phyloP scores from a whole-genome alignment of 2,329 filamentous ascomycete species.

The Epichloe typhina region DNA sequence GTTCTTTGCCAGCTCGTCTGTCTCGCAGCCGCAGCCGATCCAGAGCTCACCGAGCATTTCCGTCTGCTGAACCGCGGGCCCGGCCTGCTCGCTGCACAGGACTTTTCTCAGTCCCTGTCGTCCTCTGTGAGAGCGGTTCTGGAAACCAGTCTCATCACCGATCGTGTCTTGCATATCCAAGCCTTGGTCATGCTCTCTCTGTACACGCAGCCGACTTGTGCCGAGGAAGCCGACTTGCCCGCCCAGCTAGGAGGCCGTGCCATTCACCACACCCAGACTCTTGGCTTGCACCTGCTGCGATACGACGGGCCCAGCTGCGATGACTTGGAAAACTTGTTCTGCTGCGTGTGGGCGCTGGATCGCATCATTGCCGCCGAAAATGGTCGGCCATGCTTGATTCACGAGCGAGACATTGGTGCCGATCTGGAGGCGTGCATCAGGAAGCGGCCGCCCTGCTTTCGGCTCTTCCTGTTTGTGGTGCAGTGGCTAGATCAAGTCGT shows the following conservation, averaged over 20 bases:
- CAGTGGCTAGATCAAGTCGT: conserved; percentile 45
- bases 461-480: conserved; percentile 41
- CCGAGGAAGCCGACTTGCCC: conserved; percentile 41
- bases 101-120: conserved; percentile 35
- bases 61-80: conserved; percentile 27
- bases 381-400: conserved; percentile 44
- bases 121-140: conserved; percentile 35
- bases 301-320: conserved; percentile 26
- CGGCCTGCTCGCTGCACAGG: conserved; percentile 27
- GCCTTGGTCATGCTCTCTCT: conserved; percentile 40
- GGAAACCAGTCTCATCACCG: conserved; percentile 39
- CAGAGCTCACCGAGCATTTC: conserved; percentile 30
- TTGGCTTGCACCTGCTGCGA: conserved; percentile 38
- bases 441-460: conserved; percentile 40
- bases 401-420: conserved; percentile 45
- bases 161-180: conserved; percentile 42
- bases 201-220: conserved; percentile 42
- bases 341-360: conserved; percentile 48
- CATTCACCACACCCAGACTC: conserved; percentile 42
- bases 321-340: conserved; percentile 38
- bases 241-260: conserved; percentile 40
- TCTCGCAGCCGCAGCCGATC: conserved; percentile 39
- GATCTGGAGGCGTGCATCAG: conserved; percentile 37
- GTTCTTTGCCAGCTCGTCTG: conserved; percentile 41
- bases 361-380: conserved; percentile 46